A percentile compares a stretch with the other conserved stretches of the same genome.
Evolutionary conservation across 2,329 filamentous ascomycete species (phyloP).

Genomic region (Apiospora aurea): DNA sequence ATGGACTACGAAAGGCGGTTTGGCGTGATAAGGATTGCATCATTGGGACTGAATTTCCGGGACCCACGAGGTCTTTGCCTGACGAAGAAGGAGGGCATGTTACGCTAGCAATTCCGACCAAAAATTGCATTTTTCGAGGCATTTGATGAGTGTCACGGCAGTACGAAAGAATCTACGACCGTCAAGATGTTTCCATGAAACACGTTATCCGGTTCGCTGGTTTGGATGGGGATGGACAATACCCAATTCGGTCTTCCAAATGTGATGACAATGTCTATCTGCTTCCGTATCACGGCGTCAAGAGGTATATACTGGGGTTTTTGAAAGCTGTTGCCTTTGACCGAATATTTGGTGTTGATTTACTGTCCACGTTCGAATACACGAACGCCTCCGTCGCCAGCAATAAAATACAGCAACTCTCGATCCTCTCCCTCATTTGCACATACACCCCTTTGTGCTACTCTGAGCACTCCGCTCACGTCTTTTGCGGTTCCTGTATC

Average conservation of each 20-base stretch:
- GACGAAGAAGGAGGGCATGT: conserved; percentile 36
- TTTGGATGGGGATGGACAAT: conserved; percentile 11
- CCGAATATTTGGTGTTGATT: conserved; percentile 26
- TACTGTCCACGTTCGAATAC: conserved; percentile 85
- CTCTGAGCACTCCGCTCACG: conserved; percentile 85
- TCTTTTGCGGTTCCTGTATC: conserved; percentile 91
- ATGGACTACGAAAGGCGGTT: conserved; percentile 38
- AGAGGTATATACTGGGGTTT: conserved; percentile 28
- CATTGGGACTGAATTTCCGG: conserved; percentile 44
- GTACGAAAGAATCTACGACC: conserved; percentile 22
- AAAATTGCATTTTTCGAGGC: conserved; percentile 29
- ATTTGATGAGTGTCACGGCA: conserved; percentile 17
- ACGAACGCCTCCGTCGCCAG: conserved; percentile 77
- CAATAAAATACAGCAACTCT: conserved; percentile 84
- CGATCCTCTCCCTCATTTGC: conserved; percentile 56
- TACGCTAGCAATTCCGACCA: conserved; percentile 41
- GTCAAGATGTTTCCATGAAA: conserved; percentile 18
- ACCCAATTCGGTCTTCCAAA: conserved; percentile 15
- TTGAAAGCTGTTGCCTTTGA: background rate
- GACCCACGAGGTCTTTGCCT: conserved; percentile 37
- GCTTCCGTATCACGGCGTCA: conserved; percentile 29
- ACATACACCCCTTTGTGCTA: conserved; percentile 64
- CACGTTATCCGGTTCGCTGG: conserved; percentile 4
- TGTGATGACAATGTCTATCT: conserved; percentile 15
- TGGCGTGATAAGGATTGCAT: conserved; percentile 31